A percentile compares a stretch with the other conserved stretches of the same genome.
These are phyloP conservation scores for Metschnikowia aberdeeniae DNA, from an alignment of 805 yeast species.

Conservation along the genomic window DNA sequence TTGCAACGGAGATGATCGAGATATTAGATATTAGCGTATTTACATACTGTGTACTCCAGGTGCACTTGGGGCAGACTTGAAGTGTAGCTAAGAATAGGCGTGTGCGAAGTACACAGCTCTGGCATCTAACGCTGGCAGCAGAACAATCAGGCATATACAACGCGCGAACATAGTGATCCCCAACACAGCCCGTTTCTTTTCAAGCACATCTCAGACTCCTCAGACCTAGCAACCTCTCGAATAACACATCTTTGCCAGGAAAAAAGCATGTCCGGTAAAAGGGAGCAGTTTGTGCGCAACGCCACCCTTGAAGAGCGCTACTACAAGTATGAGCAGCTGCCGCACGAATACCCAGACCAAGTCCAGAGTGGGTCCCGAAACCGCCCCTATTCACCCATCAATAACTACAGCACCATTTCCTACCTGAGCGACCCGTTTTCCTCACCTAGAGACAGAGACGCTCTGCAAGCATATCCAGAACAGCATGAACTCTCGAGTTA, in stretches of 20 bases:
- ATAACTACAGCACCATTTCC: not conserved
- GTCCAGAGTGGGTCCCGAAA: not conserved
- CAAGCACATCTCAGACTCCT: too few species aligned
- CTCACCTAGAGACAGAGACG: not conserved
- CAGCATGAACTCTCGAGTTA: conserved; percentile 13
- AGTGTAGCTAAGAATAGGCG: too few species aligned
- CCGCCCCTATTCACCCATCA: conserved; percentile 7
- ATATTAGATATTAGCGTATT: not conserved
- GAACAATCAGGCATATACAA: too few species aligned
- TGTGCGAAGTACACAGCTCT: too few species aligned
- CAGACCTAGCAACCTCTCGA: too few species aligned
- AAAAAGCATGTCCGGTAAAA: not conserved
- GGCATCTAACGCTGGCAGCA: too few species aligned
- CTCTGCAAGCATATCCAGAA: conserved; percentile 5
- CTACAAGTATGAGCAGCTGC: not conserved
- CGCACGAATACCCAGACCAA: conserved; percentile 3
- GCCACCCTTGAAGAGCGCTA: conserved; percentile 5
- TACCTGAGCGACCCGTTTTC: not conserved
- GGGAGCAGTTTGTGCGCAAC: conserved; percentile 13
- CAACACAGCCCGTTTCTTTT: too few species aligned
- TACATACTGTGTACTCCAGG: too few species aligned
- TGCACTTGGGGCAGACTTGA: too few species aligned
- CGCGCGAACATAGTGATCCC: too few species aligned
- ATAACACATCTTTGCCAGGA: too few species aligned
- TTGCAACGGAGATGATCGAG: not conserved